These are phyloP conservation scores for Sclerotinia spermophila DNA, from an alignment of 2,329 filamentous ascomycete genomes.

Conservation along the genomic window DNA sequence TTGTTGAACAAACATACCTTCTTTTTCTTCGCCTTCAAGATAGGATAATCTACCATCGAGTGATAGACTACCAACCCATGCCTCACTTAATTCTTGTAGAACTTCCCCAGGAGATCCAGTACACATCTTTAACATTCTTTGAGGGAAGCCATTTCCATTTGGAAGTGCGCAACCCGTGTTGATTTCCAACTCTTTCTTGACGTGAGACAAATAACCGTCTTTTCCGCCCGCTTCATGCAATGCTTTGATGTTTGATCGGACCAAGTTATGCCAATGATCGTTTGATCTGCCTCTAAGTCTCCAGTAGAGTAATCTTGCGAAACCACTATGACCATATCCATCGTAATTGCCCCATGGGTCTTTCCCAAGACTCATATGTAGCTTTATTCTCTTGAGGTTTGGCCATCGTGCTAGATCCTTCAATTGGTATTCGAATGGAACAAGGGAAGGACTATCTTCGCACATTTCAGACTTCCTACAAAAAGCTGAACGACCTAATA, in stretches of 20 bases:
- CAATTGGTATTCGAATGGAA: slow-evolving; percentile 18
- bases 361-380: slow-evolving; percentile 18
- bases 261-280: slow-evolving; percentile 16
- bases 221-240: slow-evolving; percentile 5
- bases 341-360: slow-evolving; percentile 15
- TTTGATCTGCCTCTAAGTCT: slow-evolving; percentile 8
- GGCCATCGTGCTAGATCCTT: slow-evolving; percentile 16
- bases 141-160: slow-evolving; percentile 16
- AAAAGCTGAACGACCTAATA: slow-evolving; percentile 10
- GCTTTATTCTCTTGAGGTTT: slow-evolving; percentile 14
- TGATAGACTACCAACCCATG: slow-evolving; percentile 11
- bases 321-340: slow-evolving; percentile 16
- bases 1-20: slow-evolving; percentile 16
- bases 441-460: slow-evolving; percentile 4
- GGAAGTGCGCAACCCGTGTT: slow-evolving; percentile 15
- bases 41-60: slow-evolving; percentile 4
- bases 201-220: slow-evolving; percentile 12
- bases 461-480: slow-evolving; percentile 6
- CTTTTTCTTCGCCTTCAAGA: slow-evolving; percentile 8
- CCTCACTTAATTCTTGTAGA: slow-evolving; percentile 14
- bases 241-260: slow-evolving; percentile 13
- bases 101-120: slow-evolving; percentile 8
- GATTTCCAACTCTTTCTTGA: slow-evolving; percentile 16
- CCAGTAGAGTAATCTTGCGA: slow-evolving; percentile 16
- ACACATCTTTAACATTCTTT: slow-evolving; percentile 13